Base-by-base conservation (phyloP, 2,329 filamentous ascomycete species). In the Xylaria sp. region DNA sequence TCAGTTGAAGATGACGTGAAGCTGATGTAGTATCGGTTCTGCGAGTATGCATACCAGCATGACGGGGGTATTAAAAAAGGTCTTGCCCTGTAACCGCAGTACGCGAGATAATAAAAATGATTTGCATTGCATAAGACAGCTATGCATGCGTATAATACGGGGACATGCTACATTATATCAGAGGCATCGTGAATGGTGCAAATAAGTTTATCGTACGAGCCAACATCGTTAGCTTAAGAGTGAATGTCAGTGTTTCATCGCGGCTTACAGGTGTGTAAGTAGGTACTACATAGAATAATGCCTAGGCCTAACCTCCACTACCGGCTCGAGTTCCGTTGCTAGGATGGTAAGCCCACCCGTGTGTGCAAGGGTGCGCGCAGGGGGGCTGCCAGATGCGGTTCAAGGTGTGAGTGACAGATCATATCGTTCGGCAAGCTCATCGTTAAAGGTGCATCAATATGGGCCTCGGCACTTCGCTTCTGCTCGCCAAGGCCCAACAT, bases 271-370 rank as follows among this genome's bases (percentile, higher is more conserved):
- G 43, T 33, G 47, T 44, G 48, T 17, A 48, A 29, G 53, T 52
- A 49, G 53, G 19, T 40, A 48, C 33, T 43, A 54, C 43, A n/a
- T n/a, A n/a, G n/a, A n/a, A n/a, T n/a, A n/a, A n/a, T n/a, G n/a
- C n/a, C n/a, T n/a, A 57, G 40, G 29, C 46, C 59, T 33, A 59
- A 52, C 37, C 48, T 54, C 49, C 62, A 43, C 54, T 62, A 47
- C 59, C 62, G 62, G 62, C 62, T 65, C 51, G 41, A 53, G 48
- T 65, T 65, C 62, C 62, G 62, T 51, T 58, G 62, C 58, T 62
- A 46, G 62, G 63, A 54, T 66, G 53, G 49, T 64, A 56, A 63
- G 51, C 52, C 27, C 41, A 53, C 49, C 54, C 63, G 63, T 60
- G 54, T 53, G 41, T 35, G 57, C 58, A 63, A 43, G 60, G 58